Percentiles rank a stretch among this genome's conserved stretches.
phyloP scores from a whole-genome alignment of 306 rosid species.

The Vicia villosa region DNA sequence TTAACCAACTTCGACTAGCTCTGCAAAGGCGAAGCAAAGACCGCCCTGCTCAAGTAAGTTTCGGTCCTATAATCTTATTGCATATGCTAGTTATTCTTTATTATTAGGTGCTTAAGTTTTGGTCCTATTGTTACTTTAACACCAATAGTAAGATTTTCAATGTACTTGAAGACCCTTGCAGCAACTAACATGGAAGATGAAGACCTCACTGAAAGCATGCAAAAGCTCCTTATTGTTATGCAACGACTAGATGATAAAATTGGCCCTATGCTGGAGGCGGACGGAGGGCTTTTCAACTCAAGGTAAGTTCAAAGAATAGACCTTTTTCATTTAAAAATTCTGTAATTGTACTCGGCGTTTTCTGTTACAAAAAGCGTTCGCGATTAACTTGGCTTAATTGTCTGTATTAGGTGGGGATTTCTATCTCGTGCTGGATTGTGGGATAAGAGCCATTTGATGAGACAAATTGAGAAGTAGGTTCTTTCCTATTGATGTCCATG shows the following conservation, averaged over 20 bases:
- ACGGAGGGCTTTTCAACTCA: slow-evolving; percentile 86
- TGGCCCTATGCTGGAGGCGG: slow-evolving; percentile 87
- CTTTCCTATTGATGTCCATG: slow-evolving; percentile 28
- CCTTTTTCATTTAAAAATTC: slow-evolving; percentile 30
- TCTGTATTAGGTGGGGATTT: slow-evolving; percentile 87
- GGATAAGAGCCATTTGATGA: slow-evolving; percentile 99
- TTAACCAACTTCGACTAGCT: slow-evolving; percentile 96
- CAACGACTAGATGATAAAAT: slow-evolving; percentile 91
- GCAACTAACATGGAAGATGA: slow-evolving; percentile 90
- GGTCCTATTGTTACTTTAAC: neutral
- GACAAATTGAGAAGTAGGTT: slow-evolving; percentile 94
- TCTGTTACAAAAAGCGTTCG: neutral
- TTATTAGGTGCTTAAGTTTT: slow-evolving; percentile 12
- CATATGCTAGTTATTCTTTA: neutral
- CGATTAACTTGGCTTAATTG: slow-evolving; percentile 32
- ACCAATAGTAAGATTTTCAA: slow-evolving; percentile 22
- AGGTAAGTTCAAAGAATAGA: slow-evolving; percentile 50
- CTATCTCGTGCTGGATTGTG: slow-evolving; percentile 95
- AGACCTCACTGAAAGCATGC: slow-evolving; percentile 90
- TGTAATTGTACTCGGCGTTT: neutral
- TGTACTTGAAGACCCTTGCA: slow-evolving; percentile 78
- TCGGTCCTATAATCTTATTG: slow-evolving; percentile 26
- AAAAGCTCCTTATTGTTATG: slow-evolving; percentile 93
- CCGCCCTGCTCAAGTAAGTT: slow-evolving; percentile 97
- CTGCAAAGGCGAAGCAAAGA: slow-evolving; percentile 74